These are phyloP conservation scores for Thelonectria blattea DNA, from an alignment of 2,329 filamentous ascomycete genomes.

Conservation along the genomic window DNA sequence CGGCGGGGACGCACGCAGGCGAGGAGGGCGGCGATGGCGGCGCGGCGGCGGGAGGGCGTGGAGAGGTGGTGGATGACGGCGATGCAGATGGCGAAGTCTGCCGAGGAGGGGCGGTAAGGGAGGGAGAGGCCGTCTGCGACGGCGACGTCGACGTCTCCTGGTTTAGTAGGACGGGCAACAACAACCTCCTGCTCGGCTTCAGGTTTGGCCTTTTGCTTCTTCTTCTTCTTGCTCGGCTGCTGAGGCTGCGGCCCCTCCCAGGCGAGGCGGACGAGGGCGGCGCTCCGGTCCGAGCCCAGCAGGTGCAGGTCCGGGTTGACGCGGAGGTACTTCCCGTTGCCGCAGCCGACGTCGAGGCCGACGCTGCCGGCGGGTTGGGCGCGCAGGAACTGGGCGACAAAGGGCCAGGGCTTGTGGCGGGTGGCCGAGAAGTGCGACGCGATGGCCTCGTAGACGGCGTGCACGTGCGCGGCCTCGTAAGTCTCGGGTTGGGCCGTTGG, in stretches of 20 bases:
- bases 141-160: constrained; percentile 65
- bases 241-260: constrained; percentile 31
- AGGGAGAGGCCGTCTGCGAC: constrained; percentile 85
- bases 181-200: constrained; percentile 19
- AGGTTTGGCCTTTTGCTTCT: constrained; percentile 14
- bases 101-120: constrained; percentile 68
- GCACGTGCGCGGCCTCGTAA: constrained; percentile 89
- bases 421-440: constrained; percentile 85
- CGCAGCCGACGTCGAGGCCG: constrained; percentile 91
- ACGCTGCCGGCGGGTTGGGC: constrained; percentile 71
- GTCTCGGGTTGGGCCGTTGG: constrained; percentile 49
- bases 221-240: constrained; percentile 4
- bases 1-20: constrained; percentile 63
- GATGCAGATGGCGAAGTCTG: constrained; percentile 91
- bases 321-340: constrained; percentile 92
- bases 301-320: constrained; percentile 82
- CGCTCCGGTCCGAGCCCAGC: constrained; percentile 82
- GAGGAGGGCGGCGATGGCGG: constrained; percentile 75
- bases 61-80: constrained; percentile 95
- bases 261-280: constrained; percentile 59
- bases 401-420: constrained; percentile 86
- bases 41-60: constrained; percentile 72
- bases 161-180: not conserved
- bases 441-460: constrained; percentile 88
- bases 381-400: constrained; percentile 79